Percentiles rank a stretch among this genome's conserved stretches.
These are phyloP conservation scores for Phytopythium oedochilum DNA, from an alignment of 352 stramenopile genomes.

Conservation along the genomic window DNA sequence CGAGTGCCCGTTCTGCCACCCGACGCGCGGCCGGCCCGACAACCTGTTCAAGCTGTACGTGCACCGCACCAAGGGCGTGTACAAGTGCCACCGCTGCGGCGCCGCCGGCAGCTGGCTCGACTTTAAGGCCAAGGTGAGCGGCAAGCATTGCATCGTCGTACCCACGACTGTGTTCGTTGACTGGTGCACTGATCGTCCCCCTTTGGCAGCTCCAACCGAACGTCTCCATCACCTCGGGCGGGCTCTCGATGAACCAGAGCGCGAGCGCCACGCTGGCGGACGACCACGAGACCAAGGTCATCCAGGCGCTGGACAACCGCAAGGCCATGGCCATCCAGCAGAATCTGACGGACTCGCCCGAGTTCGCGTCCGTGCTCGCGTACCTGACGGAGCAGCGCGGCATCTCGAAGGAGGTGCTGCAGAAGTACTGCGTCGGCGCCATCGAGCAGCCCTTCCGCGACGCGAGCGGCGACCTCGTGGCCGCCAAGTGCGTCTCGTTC, in stretches of 20 bases:
- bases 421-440: slow-evolving; percentile 88
- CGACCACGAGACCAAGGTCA: slow-evolving; percentile 46
- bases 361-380: slow-evolving; percentile 53
- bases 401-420: slow-evolving; percentile 62
- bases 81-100: slow-evolving; percentile 90
- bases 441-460: slow-evolving; percentile 86
- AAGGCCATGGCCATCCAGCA: slow-evolving; percentile 85
- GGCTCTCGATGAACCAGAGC: background rate
- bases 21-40: slow-evolving; percentile 70
- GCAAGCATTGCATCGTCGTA: too few species aligned
- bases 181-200: too few species aligned
- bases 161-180: too few species aligned
- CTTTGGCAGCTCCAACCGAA: slow-evolving; percentile 40
- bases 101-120: slow-evolving; percentile 85
- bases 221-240: slow-evolving; percentile 38
- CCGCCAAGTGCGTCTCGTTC: slow-evolving; percentile 92
- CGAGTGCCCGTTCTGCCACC: slow-evolving; percentile 86
- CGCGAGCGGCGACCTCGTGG: slow-evolving; percentile 42
- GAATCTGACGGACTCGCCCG: slow-evolving; percentile 65
- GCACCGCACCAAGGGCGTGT: slow-evolving; percentile 81
- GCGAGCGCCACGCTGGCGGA: slow-evolving; percentile 8
- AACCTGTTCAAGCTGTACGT: slow-evolving; percentile 93
- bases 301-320: slow-evolving; percentile 74
- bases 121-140: slow-evolving; percentile 72
- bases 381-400: slow-evolving; percentile 74